These are phyloP conservation scores for Rickenella mellea DNA, from an alignment of 768 basidiomycete genomes.

Conservation along the genomic window DNA sequence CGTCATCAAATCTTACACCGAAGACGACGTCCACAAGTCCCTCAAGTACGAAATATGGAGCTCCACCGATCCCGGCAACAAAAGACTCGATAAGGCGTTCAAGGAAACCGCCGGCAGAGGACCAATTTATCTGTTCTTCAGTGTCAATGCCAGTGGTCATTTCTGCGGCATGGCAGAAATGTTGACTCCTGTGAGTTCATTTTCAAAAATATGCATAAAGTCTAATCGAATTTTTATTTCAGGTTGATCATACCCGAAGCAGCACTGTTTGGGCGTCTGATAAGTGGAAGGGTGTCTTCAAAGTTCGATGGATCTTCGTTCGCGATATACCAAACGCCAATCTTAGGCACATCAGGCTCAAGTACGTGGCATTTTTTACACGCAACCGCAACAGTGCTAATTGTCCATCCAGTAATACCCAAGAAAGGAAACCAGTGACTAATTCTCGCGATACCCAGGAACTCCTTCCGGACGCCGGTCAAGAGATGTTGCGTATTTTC, in stretches of 20 bases:
- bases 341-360: conserved; percentile 80
- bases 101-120: conserved; percentile 87
- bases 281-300: conserved; percentile 99
- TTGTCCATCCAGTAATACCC: conserved; percentile 67
- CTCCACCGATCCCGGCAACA: conserved; percentile 94
- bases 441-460: conserved; percentile 98
- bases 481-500: conserved; percentile 95
- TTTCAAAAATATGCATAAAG: conserved; percentile 1
- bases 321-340: conserved; percentile 90
- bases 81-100: conserved; percentile 94
- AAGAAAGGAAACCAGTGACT: conserved; percentile 96
- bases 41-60: conserved; percentile 98
- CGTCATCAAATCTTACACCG: conserved; percentile 98
- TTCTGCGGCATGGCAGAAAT: conserved; percentile 99
- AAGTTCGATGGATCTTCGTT: conserved; percentile 96
- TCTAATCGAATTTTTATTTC: conserved; percentile 3
- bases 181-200: conserved; percentile 69
- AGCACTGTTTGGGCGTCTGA: conserved; percentile 99
- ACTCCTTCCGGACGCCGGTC: conserved; percentile 88
- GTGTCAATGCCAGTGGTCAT: conserved; percentile 95
- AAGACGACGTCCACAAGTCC: conserved; percentile 98
- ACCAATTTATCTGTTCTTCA: conserved; percentile 97
- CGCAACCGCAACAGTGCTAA: conserved; percentile 7
- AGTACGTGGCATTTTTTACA: conserved; percentile 34
- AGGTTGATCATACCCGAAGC: conserved; percentile 89